Evolutionary conservation across 2,329 filamentous ascomycete species (phyloP).

Genomic region (Aspergillus tubingensis): DNA sequence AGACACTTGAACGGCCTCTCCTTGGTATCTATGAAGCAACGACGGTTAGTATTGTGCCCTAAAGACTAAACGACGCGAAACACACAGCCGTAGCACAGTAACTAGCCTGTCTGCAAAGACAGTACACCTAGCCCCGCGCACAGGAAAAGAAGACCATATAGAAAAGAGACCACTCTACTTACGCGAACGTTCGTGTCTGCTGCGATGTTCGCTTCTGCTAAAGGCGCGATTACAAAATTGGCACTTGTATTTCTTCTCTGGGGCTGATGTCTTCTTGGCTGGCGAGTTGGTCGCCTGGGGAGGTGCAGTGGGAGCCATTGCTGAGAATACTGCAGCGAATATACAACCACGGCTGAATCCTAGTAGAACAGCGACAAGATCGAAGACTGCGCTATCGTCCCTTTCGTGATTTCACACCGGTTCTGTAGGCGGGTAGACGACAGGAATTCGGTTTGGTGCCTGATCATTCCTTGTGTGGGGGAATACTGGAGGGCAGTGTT

Average conservation of each 20-base stretch:
- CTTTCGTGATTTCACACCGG: slow-evolving; percentile 45
- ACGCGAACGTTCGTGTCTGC: slow-evolving; percentile 96
- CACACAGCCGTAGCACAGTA: not conserved
- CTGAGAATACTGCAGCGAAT: slow-evolving; percentile 22
- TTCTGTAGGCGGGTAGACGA: slow-evolving; percentile 46
- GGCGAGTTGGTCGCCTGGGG: slow-evolving; percentile 69
- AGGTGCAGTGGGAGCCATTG: slow-evolving; percentile 53
- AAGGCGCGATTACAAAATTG: slow-evolving; percentile 98
- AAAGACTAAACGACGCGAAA: too few relatives aligned
- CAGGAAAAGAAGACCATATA: not conserved
- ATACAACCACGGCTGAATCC: slow-evolving; percentile 24
- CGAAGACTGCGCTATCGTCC: slow-evolving; percentile 39
- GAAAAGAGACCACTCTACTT: slow-evolving; percentile 55
- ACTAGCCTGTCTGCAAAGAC: not conserved
- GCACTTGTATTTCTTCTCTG: slow-evolving; percentile 99
- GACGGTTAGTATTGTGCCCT: not conserved
- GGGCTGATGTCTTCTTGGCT: slow-evolving; percentile 79
- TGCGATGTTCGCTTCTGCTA: slow-evolving; percentile 94
- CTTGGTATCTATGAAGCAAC: slow-evolving; percentile 75
- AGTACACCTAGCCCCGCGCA: not conserved
- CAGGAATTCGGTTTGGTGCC: slow-evolving; percentile 42
- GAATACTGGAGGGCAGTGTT: slow-evolving; percentile 25
- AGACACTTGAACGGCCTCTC: slow-evolving; percentile 98
- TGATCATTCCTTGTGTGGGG: slow-evolving; percentile 48
- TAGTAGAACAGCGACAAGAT: slow-evolving; percentile 30